A percentile compares a stretch with the other conserved stretches of the same genome.
Conservation (phyloP, 768 basidiomycete species). For the Termitomyces sp. region DNA sequence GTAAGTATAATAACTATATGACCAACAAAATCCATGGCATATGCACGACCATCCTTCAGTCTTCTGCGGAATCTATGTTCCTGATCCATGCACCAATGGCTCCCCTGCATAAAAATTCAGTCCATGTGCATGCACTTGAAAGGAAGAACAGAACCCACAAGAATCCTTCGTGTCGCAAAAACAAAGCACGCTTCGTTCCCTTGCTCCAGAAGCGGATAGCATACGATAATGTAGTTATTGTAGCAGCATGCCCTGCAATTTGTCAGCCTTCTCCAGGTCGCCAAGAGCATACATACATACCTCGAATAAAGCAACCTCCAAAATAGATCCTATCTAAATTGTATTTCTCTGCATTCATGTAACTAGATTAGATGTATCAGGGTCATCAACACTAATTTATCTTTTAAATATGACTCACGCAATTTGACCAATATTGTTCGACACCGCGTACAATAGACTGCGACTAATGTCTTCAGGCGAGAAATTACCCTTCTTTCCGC, state of each 20-base stretch:
- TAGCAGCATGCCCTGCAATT: conserved; percentile 83
- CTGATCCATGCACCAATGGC: conserved; percentile 97
- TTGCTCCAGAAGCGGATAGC: conserved; percentile 99
- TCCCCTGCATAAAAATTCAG: conserved; percentile 47
- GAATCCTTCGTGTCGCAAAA: conserved; percentile 97
- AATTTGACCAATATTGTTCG: conserved; percentile 99
- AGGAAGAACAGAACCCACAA: conserved; percentile 51
- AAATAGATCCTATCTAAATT: conserved; percentile 96
- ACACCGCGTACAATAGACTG: conserved; percentile 92
- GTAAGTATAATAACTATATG: conserved; percentile 6
- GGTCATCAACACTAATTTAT: background rate
- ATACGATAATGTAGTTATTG: conserved; percentile 95
- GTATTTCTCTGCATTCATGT: conserved; percentile 99
- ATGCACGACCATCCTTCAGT: background rate
- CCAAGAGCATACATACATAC: conserved; percentile 35
- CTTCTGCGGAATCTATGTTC: conserved; percentile 64
- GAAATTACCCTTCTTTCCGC: conserved; percentile 72
- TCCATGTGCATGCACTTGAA: conserved; percentile 8
- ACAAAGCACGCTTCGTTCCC: conserved; percentile 92
- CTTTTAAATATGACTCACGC: conserved; percentile 60
- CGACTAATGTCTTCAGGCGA: conserved; percentile 91
- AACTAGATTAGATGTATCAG: conserved; percentile 40
- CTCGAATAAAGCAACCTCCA: conserved; percentile 98
- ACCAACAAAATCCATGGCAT: conserved; percentile 9
- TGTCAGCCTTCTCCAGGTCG: conserved; percentile 2